Evolutionary conservation across 2,329 filamentous ascomycete genomes (phyloP).

Genomic region (Xylariaceae sp.): DNA sequence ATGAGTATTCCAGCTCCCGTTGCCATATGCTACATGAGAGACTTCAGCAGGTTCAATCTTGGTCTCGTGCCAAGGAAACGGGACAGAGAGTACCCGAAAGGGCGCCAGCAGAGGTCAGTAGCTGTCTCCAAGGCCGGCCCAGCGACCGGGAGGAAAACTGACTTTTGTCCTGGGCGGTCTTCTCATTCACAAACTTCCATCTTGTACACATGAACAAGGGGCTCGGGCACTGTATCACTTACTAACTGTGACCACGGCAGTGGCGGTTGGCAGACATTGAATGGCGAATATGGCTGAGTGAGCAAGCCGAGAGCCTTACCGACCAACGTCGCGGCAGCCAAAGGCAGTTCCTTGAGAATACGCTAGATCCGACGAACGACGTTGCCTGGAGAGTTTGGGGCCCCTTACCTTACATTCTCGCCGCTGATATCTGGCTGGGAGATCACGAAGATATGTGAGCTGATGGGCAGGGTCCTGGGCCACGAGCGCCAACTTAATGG

Average conservation of each 20-base stretch:
- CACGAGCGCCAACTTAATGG: too few relatives aligned
- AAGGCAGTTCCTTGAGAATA: not conserved
- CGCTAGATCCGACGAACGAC: slow-evolving; percentile 13
- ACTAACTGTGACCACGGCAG: slow-evolving; percentile 17
- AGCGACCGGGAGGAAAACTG: too few relatives aligned
- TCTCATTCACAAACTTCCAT: too few relatives aligned
- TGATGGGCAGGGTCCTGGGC: not conserved
- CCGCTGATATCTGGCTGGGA: slow-evolving; percentile 21
- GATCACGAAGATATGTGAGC: not conserved
- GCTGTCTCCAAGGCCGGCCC: not conserved
- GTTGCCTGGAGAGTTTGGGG: slow-evolving; percentile 31
- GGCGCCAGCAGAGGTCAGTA: slow-evolving; percentile 31
- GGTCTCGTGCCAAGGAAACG: slow-evolving; percentile 24
- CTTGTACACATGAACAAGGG: too few relatives aligned
- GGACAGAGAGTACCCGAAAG: slow-evolving; percentile 28
- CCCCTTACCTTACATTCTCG: slow-evolving; percentile 34
- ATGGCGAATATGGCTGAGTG: slow-evolving; percentile 37
- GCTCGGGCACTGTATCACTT: not conserved
- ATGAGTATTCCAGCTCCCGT: slow-evolving; percentile 34
- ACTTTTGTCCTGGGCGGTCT: too few relatives aligned
- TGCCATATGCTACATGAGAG: slow-evolving; percentile 35
- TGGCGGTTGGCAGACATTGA: slow-evolving; percentile 35
- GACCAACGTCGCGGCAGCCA: not conserved
- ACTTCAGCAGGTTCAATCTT: slow-evolving; percentile 34
- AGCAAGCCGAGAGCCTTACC: slow-evolving; percentile 24